A percentile compares a stretch with the other conserved stretches of the same genome.
Conservation (phyloP, 2,329 filamentous ascomycete species). For the Claviceps digitariae region DNA sequence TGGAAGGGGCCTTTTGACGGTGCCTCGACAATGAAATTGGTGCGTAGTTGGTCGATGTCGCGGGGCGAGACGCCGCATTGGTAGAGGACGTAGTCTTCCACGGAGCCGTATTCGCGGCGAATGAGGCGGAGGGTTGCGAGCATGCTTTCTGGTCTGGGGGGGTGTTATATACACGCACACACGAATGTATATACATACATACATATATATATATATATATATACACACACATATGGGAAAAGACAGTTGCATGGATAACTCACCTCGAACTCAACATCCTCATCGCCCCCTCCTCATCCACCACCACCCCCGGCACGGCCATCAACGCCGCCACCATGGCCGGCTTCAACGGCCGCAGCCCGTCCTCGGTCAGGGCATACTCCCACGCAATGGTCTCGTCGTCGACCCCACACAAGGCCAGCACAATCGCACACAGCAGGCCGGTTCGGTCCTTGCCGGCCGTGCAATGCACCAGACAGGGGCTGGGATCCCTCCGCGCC, state of each 20-base stretch:
- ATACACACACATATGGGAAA: neutral
- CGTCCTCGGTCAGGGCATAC: conserved; percentile 53
- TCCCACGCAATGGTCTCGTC: conserved; percentile 49
- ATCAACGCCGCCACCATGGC: conserved; percentile 36
- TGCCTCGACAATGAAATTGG: conserved; percentile 31
- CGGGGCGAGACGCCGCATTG: conserved; percentile 42
- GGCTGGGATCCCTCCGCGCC: conserved; percentile 19
- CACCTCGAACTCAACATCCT: conserved; percentile 32
- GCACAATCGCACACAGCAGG: conserved; percentile 51
- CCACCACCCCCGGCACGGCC: conserved; percentile 34
- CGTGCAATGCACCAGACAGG: conserved; percentile 56
- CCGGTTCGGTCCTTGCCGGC: conserved; percentile 70
- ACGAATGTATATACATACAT: no score
- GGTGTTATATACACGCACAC: neutral
- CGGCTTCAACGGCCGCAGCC: conserved; percentile 39
- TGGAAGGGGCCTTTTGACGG: no score
- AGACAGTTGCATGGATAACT: neutral
- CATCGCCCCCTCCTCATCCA: conserved; percentile 29
- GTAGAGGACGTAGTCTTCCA: conserved; percentile 47
- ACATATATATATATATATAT: no score
- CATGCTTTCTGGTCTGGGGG: conserved; percentile 30
- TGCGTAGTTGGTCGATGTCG: conserved; percentile 38
- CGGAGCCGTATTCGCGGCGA: conserved; percentile 44
- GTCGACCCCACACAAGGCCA: conserved; percentile 48
- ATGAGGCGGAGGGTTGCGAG: conserved; percentile 39